A percentile compares a stretch with the other conserved stretches of the same genome.
Evolutionary conservation across 139 green algal species (phyloP).

Genomic region (Chlamydomonas asymmetrica): DNA sequence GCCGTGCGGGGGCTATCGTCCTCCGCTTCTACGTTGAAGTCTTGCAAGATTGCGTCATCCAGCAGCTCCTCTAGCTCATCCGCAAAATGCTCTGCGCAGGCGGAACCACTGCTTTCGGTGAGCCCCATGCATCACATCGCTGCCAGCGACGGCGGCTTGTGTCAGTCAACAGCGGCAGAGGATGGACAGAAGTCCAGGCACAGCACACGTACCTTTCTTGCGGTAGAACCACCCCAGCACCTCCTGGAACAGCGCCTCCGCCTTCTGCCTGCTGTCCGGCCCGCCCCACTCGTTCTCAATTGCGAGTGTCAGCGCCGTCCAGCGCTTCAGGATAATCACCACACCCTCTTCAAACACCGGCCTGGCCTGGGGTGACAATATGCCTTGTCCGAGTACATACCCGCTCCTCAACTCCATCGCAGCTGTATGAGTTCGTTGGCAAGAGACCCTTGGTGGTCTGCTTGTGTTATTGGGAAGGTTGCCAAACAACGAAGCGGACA

Average conservation of each 20-base stretch:
- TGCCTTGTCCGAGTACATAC: constrained; percentile 35
- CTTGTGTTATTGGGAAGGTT: too few species aligned
- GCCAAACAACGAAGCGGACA: too few species aligned
- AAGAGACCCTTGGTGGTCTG: too few species aligned
- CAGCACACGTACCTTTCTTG: constrained; percentile 61
- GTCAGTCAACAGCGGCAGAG: background rate
- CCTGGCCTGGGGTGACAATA: constrained; percentile 25
- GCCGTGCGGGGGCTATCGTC: constrained; percentile 71
- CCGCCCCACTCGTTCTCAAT: constrained; percentile 91
- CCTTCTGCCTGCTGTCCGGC: constrained; percentile 71
- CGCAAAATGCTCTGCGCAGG: constrained; percentile 64
- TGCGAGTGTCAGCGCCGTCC: constrained; percentile 88
- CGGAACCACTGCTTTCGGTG: background rate
- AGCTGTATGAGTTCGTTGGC: background rate
- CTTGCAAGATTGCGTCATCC: constrained; percentile 54
- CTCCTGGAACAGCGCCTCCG: constrained; percentile 67
- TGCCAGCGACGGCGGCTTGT: background rate
- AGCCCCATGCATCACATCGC: background rate
- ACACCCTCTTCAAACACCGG: constrained; percentile 79
- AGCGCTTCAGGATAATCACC: constrained; percentile 65
- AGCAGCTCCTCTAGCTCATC: constrained; percentile 79
- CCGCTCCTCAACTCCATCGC: constrained; percentile 64
- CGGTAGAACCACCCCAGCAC: constrained; percentile 86
- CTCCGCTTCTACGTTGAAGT: constrained; percentile 79
- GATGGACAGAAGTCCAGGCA: background rate